phyloP scores from a whole-genome alignment of 163 green algal genomes.

The Scenedesmus sp. region DNA sequence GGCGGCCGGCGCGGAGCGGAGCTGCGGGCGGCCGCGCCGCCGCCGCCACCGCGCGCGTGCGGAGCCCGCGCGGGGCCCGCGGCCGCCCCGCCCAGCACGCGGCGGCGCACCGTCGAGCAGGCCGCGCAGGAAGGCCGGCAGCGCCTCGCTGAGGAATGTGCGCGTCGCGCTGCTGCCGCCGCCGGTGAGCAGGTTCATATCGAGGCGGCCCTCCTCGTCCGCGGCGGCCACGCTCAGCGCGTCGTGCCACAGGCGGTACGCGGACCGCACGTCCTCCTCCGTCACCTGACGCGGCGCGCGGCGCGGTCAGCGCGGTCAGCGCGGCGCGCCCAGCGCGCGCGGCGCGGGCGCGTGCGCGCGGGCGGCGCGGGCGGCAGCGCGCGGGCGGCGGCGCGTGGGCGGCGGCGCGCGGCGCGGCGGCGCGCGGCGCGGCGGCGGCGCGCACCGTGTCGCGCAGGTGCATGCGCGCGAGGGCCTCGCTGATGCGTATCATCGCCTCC shows the following conservation, averaged over 20 bases:
- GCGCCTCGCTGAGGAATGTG: constrained; percentile 25
- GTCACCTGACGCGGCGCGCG: constrained; percentile 14
- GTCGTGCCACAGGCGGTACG: constrained; percentile 42
- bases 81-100: neutral
- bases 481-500: constrained; percentile 93
- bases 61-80: neutral
- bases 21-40: too few relatives aligned
- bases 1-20: neutral
- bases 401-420: neutral
- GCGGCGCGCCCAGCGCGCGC: neutral
- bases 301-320: neutral
- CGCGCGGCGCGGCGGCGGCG: neutral
- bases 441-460: constrained; percentile 69
- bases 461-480: constrained; percentile 93
- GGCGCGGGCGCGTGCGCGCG: neutral
- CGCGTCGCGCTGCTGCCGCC: constrained; percentile 15
- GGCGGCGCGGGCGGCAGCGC: too few relatives aligned
- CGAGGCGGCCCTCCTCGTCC: constrained; percentile 37
- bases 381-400: neutral
- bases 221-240: constrained; percentile 32
- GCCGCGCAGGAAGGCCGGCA: constrained; percentile 33
- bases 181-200: constrained; percentile 33
- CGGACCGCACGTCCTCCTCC: constrained; percentile 35
- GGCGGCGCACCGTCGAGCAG: constrained; percentile 15
- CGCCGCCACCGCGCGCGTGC: too few relatives aligned